Evolutionary conservation across 192 early-diverging fungal species (phyloP).

Genomic region (Dissophora ornata): DNA sequence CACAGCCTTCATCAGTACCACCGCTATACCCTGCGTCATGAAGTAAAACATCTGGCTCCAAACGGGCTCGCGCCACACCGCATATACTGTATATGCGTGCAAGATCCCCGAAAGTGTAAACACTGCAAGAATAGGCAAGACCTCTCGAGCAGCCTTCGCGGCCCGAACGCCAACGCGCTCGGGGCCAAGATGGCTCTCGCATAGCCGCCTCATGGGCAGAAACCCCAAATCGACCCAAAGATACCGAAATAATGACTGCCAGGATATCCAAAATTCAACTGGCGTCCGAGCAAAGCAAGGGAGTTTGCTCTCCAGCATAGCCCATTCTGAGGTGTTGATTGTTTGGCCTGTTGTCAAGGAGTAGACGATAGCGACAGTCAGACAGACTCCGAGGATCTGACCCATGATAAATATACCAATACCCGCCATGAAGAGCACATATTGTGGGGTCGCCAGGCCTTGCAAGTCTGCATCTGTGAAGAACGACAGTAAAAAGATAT

Average conservation of each 20-base stretch:
- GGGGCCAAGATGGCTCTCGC: background rate
- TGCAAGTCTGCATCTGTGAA: conserved; percentile 13
- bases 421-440: conserved; percentile 11
- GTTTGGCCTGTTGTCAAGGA: background rate
- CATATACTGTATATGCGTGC: conserved; percentile 32
- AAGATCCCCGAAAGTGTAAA: conserved; percentile 31
- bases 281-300: conserved; percentile 39
- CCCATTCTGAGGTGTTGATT: conserved; percentile 19
- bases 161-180: conserved; percentile 7
- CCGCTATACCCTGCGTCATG: conserved; percentile 28
- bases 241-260: conserved; percentile 43
- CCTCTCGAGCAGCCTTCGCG: background rate
- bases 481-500: conserved; percentile 17
- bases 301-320: conserved; percentile 17
- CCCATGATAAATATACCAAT: conserved; percentile 10
- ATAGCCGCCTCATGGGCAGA: conserved; percentile 21
- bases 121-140: conserved; percentile 23
- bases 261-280: conserved; percentile 32
- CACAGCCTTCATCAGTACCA: conserved; percentile 18
- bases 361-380: conserved; percentile 12
- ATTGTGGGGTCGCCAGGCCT: background rate
- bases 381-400: conserved; percentile 7
- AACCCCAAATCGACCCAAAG: conserved; percentile 49
- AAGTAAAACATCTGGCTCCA: conserved; percentile 49
- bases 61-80: conserved; percentile 20